Base-by-base conservation (phyloP, 108 stramenopile species). In the Nitzschia putrida region DNA sequence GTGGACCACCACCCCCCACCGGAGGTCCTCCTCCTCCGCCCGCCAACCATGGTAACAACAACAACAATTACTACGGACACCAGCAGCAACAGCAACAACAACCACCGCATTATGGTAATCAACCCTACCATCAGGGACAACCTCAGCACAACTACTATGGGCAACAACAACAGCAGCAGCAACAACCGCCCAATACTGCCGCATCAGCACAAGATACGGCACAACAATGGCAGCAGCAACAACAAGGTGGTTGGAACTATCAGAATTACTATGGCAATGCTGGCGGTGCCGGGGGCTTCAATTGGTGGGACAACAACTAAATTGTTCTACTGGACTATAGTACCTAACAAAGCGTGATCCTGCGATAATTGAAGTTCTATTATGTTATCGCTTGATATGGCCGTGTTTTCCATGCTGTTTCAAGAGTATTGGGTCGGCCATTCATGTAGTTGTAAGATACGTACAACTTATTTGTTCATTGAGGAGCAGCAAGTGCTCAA, bases 241-340 rank as follows among this genome's bases (percentile, higher is more conserved):
- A 66, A 10, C 68, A 70, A 3, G 76, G 76, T 52, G 83, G 83
- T 10, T 89, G 91, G 88, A 83, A 89, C 76, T 80, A 76, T 29
- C 66, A 70, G 18, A 78, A 70, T 52, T 92, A 89, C 66, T 92
- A 88, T 57, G 86, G 90, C 26, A 75, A 83, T 22, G 67, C 69
- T 14, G 61, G 57, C 53, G 73, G 57, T 20, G 65, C 61, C 13
- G 82, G 93, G 40, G 93, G 93, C 0, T 90, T 94, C 63, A 94
- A 94, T 72, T 94, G 93, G 93, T 94, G 93, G 93, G 90, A 91
- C 20, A 68, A 63, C 37, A 45, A 39, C 22, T 63, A 63, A 25
- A 44, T 1, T 34, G 29, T 3, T 34, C 29, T 34, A 34, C 29
- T 34, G n/a, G n/a, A n/a, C n/a, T n/a, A n/a, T n/a, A n/a, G n/a